phyloP scores from a whole-genome alignment of 2,329 filamentous ascomycete species.

The Scytalidium sp. region DNA sequence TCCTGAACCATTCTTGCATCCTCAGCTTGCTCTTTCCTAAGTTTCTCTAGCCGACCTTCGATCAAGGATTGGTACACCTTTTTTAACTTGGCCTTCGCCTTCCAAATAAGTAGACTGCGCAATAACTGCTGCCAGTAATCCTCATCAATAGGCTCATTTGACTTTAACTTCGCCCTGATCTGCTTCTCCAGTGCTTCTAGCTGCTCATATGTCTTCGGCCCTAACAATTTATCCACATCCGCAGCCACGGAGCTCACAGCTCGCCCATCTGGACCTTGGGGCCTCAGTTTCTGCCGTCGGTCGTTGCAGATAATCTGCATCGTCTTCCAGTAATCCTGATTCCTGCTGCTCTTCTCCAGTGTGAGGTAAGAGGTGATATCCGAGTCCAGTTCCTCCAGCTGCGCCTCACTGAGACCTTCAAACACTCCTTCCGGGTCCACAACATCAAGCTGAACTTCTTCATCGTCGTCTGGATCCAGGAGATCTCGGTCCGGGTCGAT shows the following conservation, averaged over 20 bases:
- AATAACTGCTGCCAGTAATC: conserved; percentile 98
- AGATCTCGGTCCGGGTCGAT: conserved; percentile 82
- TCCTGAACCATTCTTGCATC: conserved; percentile 56
- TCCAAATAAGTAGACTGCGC: conserved; percentile 81
- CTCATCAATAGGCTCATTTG: conserved; percentile 83
- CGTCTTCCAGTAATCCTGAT: conserved; percentile 89
- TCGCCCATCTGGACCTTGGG: conserved; percentile 58
- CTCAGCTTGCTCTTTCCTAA: conserved; percentile 65
- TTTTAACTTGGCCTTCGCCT: conserved; percentile 81
- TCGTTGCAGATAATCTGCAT: conserved; percentile 83
- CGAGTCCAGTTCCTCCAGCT: conserved; percentile 73
- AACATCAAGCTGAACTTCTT: conserved; percentile 69
- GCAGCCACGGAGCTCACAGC: conserved; percentile 78
- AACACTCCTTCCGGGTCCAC: conserved; percentile 80
- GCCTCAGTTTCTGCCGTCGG: conserved; percentile 62
- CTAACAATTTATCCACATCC: conserved; percentile 84
- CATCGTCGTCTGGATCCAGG: conserved; percentile 78
- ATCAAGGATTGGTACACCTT: conserved; percentile 75
- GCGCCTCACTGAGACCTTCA: conserved; percentile 62
- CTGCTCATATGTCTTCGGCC: conserved; percentile 81
- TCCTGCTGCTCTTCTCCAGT: conserved; percentile 74
- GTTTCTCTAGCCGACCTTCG: conserved; percentile 61
- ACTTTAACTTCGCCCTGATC: conserved; percentile 80
- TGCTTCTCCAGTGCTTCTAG: conserved; percentile 84
- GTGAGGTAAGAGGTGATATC: conserved; percentile 79